phyloP scores from a whole-genome alignment of 495 filamentous ascomycete genomes.

The Ramalina peruviana region DNA sequence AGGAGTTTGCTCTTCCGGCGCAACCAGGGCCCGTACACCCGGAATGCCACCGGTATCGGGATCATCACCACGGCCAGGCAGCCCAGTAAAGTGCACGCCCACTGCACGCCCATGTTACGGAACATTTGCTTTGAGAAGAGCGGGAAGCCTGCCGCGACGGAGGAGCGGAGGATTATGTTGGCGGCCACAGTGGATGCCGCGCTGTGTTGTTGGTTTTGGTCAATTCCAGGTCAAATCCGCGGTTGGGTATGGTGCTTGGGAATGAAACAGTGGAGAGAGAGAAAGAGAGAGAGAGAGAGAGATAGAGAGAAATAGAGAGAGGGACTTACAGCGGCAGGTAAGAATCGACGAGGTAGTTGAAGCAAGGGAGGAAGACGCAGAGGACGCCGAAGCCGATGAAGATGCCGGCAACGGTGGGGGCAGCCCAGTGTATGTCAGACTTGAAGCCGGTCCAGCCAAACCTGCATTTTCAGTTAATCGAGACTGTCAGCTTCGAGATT shows the following conservation, averaged over 20 bases:
- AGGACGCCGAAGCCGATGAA: constrained; percentile 42
- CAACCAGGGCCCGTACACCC: constrained; percentile 23
- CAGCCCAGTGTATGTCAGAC: constrained; percentile 28
- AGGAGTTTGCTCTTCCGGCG: constrained; percentile 23
- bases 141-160: constrained; percentile 46
- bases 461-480: neutral
- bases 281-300: too few species aligned
- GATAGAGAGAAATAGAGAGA: too few species aligned
- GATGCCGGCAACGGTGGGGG: constrained; percentile 35
- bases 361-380: constrained; percentile 42
- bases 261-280: too few species aligned
- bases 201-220: too few species aligned
- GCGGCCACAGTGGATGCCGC: constrained; percentile 49
- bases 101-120: constrained; percentile 25
- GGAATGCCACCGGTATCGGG: constrained; percentile 16
- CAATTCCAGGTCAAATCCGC: too few species aligned
- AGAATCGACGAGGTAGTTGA: constrained; percentile 52
- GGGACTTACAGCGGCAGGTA: constrained; percentile 36
- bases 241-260: too few species aligned
- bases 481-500: too few species aligned
- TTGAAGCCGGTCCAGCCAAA: constrained; percentile 46
- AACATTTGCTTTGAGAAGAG: constrained; percentile 16
- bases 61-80: constrained; percentile 25
- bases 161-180: constrained; percentile 51
- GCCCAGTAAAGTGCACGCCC: constrained; percentile 22